Evolutionary conservation across 1,139 yeast genomes (phyloP), one percentile per base, ranked within the genome.

Genomic region (Taphrina populina): DNA sequence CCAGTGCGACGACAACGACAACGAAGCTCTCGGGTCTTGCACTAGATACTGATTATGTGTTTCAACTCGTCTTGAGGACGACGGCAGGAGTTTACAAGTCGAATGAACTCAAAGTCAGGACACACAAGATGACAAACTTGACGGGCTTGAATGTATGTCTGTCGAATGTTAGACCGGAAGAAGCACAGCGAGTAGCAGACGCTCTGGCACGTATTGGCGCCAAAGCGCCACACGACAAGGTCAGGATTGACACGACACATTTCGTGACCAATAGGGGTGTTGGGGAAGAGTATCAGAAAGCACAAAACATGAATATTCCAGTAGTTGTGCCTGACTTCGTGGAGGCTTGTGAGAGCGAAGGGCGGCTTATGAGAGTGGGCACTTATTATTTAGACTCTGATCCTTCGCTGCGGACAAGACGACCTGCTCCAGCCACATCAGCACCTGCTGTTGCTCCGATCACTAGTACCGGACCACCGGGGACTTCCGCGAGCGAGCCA

Each of bases 311-410:
- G 76, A 92, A 90, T 67, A 88, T 92, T 58, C 99, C 99, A 2
- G 80, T 92, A 40, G 92, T 92, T 24, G 79, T 96, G 68, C 98
- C 98, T 0, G 97, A 92, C 68, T 92, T 97, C 97, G 74, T 92
- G 58, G 84, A 86, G 70, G 96, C 96, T 0, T 92, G 98, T 73
- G 95, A 88, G 65, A 71, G 79, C 47, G 97, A 90, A 66, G 79
- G 95, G 63, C 74, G 96, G 65, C 81, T 92, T 59, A 95, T 90
- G 39, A 96, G 97, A 26, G 99, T 94, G 11, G 78, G 95, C 64
- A 88, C 88, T 61, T 86, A 84, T 64, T 85, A 85, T 64, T 73
- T 84, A 30, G 78, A 76, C 65, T 73, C 79, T 13, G 44, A 37
- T 20, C 39, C 61, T 1, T 26, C 52, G 11, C 47, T 39, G 29